These are phyloP conservation scores for Wickerhamiella cacticola DNA, from an alignment of 805 yeast genomes.

Conservation along the genomic window DNA sequence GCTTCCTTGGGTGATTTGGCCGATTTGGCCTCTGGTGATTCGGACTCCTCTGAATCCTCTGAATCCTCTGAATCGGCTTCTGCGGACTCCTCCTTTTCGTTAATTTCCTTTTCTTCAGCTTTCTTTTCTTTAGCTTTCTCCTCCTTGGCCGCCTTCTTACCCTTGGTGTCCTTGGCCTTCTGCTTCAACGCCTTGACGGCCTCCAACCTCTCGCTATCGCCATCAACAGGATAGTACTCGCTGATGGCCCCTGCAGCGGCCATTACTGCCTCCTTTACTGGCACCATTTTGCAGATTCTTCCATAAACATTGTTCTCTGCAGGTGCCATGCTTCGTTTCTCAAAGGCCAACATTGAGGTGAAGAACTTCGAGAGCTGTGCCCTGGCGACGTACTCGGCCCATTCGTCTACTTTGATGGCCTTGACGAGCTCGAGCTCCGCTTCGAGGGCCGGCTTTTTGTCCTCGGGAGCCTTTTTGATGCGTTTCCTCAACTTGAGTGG, in stretches of 20 bases:
- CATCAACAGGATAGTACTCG: conserved; percentile 12
- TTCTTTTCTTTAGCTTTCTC: neutral
- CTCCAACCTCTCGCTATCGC: conserved; percentile 9
- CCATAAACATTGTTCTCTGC: conserved; percentile 30
- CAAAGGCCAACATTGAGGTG: neutral
- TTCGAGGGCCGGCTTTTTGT: conserved; percentile 9
- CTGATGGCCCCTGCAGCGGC: conserved; percentile 11
- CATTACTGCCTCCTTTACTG: conserved; percentile 15
- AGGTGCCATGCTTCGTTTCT: conserved; percentile 18
- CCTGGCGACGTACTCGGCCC: conserved; percentile 17
- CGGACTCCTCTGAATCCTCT: neutral
- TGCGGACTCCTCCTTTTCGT: conserved; percentile 14
- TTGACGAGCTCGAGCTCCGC: conserved; percentile 21
- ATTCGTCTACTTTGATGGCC: conserved; percentile 16
- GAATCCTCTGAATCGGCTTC: neutral
- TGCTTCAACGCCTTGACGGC: conserved; percentile 1
- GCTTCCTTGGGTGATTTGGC: neutral
- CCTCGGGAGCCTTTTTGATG: conserved; percentile 11
- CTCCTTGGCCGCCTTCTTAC: neutral
- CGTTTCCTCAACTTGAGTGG: conserved; percentile 27
- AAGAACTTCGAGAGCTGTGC: conserved; percentile 18
- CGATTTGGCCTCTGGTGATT: neutral
- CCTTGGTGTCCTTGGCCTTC: neutral
- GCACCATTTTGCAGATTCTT: conserved; percentile 29
- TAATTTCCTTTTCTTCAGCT: neutral